phyloP scores from a whole-genome alignment of 2,329 filamentous ascomycete genomes.

The Xylariales sp. region DNA sequence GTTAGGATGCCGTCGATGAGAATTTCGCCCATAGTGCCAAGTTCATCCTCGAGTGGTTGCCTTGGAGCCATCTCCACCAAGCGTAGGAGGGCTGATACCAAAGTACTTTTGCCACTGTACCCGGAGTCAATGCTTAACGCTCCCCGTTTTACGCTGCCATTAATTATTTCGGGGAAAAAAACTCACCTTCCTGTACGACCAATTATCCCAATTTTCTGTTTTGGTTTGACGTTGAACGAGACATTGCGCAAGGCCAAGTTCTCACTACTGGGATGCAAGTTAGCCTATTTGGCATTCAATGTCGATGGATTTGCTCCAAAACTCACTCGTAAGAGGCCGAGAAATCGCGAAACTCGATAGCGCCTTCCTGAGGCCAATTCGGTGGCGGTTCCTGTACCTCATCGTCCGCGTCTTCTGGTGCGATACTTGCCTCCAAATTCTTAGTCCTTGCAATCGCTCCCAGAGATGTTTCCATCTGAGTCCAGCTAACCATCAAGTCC shows the following conservation, averaged over 20 bases:
- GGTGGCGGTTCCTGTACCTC: constrained; percentile 3
- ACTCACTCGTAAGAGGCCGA: not conserved
- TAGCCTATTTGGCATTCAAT: too few species aligned
- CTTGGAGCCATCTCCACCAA: not conserved
- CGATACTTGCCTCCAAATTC: constrained; percentile 18
- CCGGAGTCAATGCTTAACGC: too few species aligned
- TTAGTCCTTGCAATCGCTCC: constrained; percentile 29
- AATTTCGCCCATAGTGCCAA: not conserved
- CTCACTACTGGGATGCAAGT: too few species aligned
- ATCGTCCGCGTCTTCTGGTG: constrained; percentile 11
- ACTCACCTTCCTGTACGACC: not conserved
- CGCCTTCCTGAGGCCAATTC: constrained; percentile 26
- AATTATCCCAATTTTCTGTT: not conserved
- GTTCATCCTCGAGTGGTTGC: not conserved
- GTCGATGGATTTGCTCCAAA: not conserved
- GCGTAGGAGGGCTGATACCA: not conserved
- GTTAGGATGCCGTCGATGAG: not conserved
- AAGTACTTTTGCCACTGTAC: not conserved
- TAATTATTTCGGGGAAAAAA: too few species aligned
- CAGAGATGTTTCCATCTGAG: constrained; percentile 28
- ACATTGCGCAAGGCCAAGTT: not conserved
- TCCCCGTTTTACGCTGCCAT: too few species aligned
- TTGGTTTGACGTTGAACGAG: not conserved
- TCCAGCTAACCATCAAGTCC: constrained; percentile 26
- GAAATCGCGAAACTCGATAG: constrained; percentile 17